These are phyloP conservation scores for Blyttiomyces sp. DNA, from an alignment of 371 early-diverging fungal genomes.

Conservation along the genomic window DNA sequence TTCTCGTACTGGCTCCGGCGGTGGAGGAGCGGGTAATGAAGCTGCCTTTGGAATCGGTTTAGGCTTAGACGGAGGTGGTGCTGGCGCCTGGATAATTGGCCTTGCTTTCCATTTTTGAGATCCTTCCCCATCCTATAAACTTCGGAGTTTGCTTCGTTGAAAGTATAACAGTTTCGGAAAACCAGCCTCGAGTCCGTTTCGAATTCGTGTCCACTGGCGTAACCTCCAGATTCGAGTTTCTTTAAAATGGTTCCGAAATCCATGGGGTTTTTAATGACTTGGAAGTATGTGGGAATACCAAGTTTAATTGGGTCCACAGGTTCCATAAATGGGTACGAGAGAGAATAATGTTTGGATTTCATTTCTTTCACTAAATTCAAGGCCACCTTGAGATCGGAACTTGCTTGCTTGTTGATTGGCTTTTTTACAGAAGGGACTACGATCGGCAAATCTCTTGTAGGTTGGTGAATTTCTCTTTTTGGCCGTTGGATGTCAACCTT, in stretches of 20 bases:
- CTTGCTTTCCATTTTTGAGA: conserved; percentile 73
- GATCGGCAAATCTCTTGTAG: conserved; percentile 1
- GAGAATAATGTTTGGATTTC: conserved; percentile 54
- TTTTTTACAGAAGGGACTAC: neutral
- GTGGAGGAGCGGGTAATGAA: neutral
- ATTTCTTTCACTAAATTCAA: conserved; percentile 66
- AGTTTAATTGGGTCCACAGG: conserved; percentile 94
- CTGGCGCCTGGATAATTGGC: neutral
- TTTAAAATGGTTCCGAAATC: conserved; percentile 89
- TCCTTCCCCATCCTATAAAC: conserved; percentile 81
- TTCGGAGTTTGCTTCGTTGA: conserved; percentile 86
- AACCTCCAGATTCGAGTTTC: conserved; percentile 77
- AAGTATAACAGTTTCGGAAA: conserved; percentile 90
- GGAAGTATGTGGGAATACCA: conserved; percentile 91
- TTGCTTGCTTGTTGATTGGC: conserved; percentile 1
- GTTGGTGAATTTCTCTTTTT: neutral
- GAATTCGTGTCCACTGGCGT: conserved; percentile 71
- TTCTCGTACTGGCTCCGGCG: neutral
- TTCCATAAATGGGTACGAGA: conserved; percentile 59
- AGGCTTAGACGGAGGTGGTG: conserved; percentile 3
- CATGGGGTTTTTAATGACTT: conserved; percentile 96
- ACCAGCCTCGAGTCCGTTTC: conserved; percentile 83
- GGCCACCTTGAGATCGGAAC: conserved; percentile 56
- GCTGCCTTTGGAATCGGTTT: neutral
- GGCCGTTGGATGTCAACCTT: neutral